These are phyloP conservation scores for Austroboletus novae-zelandiae DNA, from an alignment of 1,284 basidiomycete genomes.

Conservation along the genomic window DNA sequence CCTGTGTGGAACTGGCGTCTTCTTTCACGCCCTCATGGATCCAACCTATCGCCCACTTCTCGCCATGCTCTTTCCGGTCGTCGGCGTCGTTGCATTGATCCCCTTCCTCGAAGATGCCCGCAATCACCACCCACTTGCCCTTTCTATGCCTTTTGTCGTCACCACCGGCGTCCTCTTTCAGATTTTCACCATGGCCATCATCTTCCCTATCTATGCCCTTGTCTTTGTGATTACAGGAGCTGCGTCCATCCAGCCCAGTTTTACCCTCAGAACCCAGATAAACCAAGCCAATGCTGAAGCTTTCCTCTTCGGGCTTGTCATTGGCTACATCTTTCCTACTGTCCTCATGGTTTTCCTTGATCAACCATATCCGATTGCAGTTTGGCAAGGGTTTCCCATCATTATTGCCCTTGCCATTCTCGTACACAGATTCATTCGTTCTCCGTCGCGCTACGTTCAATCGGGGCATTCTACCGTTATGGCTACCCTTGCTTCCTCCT, in stretches of 20 bases:
- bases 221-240: slow-evolving; percentile 38
- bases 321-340: slow-evolving; percentile 39
- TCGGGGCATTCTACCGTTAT: slow-evolving; percentile 40
- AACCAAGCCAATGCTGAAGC: slow-evolving; percentile 43
- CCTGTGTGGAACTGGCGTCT: slow-evolving; percentile 40
- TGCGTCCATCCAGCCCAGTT: slow-evolving; percentile 6
- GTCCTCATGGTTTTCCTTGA: slow-evolving; percentile 34
- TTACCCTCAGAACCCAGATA: slow-evolving; percentile 1
- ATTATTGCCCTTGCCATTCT: slow-evolving; percentile 31
- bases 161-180: slow-evolving; percentile 28
- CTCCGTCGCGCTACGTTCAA: slow-evolving; percentile 19
- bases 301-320: slow-evolving; percentile 38
- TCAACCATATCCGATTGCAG: slow-evolving; percentile 37
- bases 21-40: slow-evolving; percentile 39
- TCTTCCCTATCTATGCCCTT: slow-evolving; percentile 43
- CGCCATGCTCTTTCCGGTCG: slow-evolving; percentile 27
- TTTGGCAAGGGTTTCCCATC: slow-evolving; percentile 48
- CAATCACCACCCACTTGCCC: slow-evolving; percentile 9
- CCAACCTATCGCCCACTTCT: slow-evolving; percentile 27
- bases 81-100: slow-evolving; percentile 13
- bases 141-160: slow-evolving; percentile 14
- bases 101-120: slow-evolving; percentile 25
- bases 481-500: slow-evolving; percentile 31
- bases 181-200: slow-evolving; percentile 31
- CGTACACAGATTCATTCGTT: slow-evolving; percentile 22